A percentile compares a stretch with the other conserved stretches of the same genome.
These are phyloP conservation scores for Kuraishia capsulata DNA, from an alignment of 805 yeast genomes.

Conservation along the genomic window DNA sequence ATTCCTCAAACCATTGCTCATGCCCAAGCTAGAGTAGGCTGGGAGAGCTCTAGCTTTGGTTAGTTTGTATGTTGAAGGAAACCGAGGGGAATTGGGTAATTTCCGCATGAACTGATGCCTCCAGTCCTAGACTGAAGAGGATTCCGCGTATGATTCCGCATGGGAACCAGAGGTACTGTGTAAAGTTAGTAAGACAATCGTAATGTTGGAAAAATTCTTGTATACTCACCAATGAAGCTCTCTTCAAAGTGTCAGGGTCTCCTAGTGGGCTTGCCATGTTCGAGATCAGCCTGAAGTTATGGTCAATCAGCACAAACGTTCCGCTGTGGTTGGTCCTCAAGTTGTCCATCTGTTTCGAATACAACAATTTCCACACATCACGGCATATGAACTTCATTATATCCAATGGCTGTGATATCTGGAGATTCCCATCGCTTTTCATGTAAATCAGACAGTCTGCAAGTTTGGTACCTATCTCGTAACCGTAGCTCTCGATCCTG, in stretches of 20 bases:
- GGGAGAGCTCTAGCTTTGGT: no score
- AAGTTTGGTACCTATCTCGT: conserved; percentile 26
- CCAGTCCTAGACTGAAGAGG: conserved; percentile 58
- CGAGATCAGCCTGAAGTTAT: conserved; percentile 43
- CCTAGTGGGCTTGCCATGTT: conserved; percentile 40
- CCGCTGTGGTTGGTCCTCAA: conserved; percentile 87
- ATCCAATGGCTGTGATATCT: conserved; percentile 56
- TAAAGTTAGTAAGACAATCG: conserved; percentile 3
- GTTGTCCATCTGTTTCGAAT: conserved; percentile 84
- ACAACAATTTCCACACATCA: conserved; percentile 79
- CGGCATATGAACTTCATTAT: conserved; percentile 89
- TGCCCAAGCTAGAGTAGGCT: background rate
- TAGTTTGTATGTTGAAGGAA: conserved; percentile 63
- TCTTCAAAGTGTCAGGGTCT: conserved; percentile 30
- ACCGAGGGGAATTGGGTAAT: conserved; percentile 54
- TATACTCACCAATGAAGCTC: conserved; percentile 25
- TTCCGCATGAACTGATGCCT: conserved; percentile 58
- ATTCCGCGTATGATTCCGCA: conserved; percentile 72
- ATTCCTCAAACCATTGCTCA: conserved; percentile 32
- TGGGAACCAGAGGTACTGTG: conserved; percentile 53
- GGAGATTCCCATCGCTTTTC: conserved; percentile 10
- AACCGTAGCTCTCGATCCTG: conserved; percentile 66
- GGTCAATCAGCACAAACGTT: conserved; percentile 72
- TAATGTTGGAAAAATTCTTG: no score
- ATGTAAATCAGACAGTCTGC: conserved; percentile 18